A percentile compares a stretch with the other conserved stretches of the same genome.
Conservation (phyloP, 495 filamentous ascomycete genomes). For the Annulohypoxylon nitens region DNA sequence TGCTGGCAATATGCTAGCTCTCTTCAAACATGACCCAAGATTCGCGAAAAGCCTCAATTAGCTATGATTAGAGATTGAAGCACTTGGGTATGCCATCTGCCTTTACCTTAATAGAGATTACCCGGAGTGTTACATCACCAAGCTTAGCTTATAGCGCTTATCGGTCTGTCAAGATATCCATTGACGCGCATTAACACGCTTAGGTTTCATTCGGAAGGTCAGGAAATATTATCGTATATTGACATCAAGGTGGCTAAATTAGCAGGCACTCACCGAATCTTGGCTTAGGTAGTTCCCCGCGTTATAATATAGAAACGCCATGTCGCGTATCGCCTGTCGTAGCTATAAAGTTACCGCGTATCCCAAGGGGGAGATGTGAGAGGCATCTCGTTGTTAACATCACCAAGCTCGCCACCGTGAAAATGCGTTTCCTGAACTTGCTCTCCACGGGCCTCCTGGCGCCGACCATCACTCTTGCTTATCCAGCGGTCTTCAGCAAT, state of each 20-base stretch:
- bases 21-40: neutral
- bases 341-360: constrained; percentile 20
- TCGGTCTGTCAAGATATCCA: constrained; percentile 4
- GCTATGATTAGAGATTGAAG: neutral
- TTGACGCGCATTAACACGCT: constrained; percentile 3
- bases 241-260: constrained; percentile 47
- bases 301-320: constrained; percentile 22
- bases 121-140: constrained; percentile 7
- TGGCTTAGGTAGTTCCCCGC: constrained; percentile 44
- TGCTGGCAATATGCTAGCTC: neutral
- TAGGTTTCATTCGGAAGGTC: constrained; percentile 48
- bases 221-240: constrained; percentile 47
- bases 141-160: neutral
- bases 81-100: neutral
- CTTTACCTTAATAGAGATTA: constrained; percentile 6
- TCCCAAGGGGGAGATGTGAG: constrained; percentile 12
- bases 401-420: constrained; percentile 10
- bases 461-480: constrained; percentile 50
- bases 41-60: neutral
- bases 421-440: constrained; percentile 53
- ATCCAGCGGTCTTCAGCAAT: constrained; percentile 44
- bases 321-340: neutral
- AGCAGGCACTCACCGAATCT: constrained; percentile 24
- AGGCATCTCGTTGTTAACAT: constrained; percentile 3
- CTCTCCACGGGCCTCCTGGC: constrained; percentile 51